These are phyloP conservation scores for Phytopythium vexans DNA, from an alignment of 352 stramenopile genomes.

Conservation along the genomic window DNA sequence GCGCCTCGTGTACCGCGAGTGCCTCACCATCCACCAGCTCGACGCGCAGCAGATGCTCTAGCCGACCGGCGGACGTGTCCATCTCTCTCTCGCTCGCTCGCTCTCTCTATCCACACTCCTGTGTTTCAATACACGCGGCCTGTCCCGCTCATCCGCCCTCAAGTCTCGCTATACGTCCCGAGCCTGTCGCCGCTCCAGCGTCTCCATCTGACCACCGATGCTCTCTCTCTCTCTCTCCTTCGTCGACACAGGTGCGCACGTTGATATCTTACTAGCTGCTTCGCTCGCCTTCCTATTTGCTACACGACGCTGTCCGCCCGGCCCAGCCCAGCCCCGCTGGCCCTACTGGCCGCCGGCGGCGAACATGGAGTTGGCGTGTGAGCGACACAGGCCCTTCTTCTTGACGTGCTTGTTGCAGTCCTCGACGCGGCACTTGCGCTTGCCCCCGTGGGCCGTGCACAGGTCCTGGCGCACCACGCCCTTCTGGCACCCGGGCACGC, in stretches of 20 bases:
- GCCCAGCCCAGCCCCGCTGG: background rate
- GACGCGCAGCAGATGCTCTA: constrained; percentile 68
- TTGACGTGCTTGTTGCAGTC: constrained; percentile 86
- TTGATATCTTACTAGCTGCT: too few relatives aligned
- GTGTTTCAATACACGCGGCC: too few relatives aligned
- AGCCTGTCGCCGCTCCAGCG: too few relatives aligned
- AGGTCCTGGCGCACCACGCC: constrained; percentile 84
- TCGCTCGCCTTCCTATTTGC: background rate
- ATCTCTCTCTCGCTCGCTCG: background rate
- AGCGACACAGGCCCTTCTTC: constrained; percentile 78
- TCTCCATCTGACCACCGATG: too few relatives aligned
- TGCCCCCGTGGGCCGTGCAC: constrained; percentile 84
- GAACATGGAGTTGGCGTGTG: constrained; percentile 69
- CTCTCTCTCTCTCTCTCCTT: too few relatives aligned
- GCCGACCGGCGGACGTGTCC: background rate
- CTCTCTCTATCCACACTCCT: too few relatives aligned
- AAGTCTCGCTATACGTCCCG: too few relatives aligned
- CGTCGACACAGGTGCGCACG: too few relatives aligned
- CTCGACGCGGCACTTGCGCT: constrained; percentile 76
- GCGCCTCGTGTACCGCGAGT: constrained; percentile 75
- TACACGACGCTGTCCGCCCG: background rate
- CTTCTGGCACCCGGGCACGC: constrained; percentile 75
- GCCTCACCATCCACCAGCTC: constrained; percentile 66
- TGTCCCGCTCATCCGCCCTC: too few relatives aligned
- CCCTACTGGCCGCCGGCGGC: background rate